Conservation (phyloP, 2,329 filamentous ascomycete species). For the Aspergillaceae sp. region DNA sequence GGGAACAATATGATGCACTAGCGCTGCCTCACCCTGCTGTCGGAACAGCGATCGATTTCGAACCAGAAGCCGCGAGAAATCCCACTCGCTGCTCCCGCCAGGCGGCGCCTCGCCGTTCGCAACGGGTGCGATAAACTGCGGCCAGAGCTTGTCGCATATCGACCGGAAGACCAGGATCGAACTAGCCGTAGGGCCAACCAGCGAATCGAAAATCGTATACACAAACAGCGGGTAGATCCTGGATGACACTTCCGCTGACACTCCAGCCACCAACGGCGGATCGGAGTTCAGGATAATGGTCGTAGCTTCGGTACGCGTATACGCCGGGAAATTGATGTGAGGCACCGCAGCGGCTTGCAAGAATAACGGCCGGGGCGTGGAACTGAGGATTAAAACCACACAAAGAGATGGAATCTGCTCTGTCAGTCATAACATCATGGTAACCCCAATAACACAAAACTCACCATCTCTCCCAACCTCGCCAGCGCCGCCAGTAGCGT, state of each 20-base stretch:
- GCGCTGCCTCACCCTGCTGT: constrained; percentile 36
- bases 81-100: constrained; percentile 49
- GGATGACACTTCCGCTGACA: constrained; percentile 17
- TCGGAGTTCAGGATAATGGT: constrained; percentile 59
- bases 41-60: constrained; percentile 39
- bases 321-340: constrained; percentile 75
- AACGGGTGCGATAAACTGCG: constrained; percentile 71
- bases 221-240: constrained; percentile 59
- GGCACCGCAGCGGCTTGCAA: constrained; percentile 63
- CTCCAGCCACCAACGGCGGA: constrained; percentile 29
- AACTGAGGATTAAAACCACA: constrained; percentile 66
- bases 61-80: constrained; percentile 77
- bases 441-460: constrained; percentile 19
- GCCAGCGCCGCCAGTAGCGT: constrained; percentile 75
- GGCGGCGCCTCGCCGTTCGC: constrained; percentile 52
- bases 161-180: constrained; percentile 65
- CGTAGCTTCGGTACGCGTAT: constrained; percentile 71
- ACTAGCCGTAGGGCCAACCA: constrained; percentile 70
- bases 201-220: constrained; percentile 75
- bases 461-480: constrained; percentile 69
- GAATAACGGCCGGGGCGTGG: constrained; percentile 56
- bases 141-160: constrained; percentile 70
- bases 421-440: constrained; percentile 3
- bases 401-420: constrained; percentile 67
- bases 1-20: constrained; percentile 34